phyloP scores from a whole-genome alignment of 495 filamentous ascomycete species.

The Endocarpon pusillum region DNA sequence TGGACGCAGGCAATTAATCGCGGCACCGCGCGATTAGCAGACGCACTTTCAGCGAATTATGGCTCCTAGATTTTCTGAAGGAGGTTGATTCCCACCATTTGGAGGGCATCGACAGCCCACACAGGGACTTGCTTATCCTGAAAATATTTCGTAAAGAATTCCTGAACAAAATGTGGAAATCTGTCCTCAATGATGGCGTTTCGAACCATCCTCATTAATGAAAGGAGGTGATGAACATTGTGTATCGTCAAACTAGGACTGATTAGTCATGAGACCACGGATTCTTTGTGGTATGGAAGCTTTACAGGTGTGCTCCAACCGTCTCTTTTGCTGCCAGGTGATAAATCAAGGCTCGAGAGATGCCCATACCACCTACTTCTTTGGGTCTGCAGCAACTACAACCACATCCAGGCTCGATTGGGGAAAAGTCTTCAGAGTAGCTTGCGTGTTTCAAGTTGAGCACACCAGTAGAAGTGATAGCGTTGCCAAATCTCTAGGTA shows the following conservation, averaged over 20 bases:
- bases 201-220: slow-evolving; percentile 57
- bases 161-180: slow-evolving; percentile 60
- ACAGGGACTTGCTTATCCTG: slow-evolving; percentile 46
- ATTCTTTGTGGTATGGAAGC: background rate
- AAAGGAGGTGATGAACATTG: slow-evolving; percentile 80
- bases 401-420: slow-evolving; percentile 64
- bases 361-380: slow-evolving; percentile 56
- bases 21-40: too few species aligned
- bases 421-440: slow-evolving; percentile 63
- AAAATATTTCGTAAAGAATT: slow-evolving; percentile 63
- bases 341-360: slow-evolving; percentile 79
- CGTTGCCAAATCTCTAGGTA: slow-evolving; percentile 79
- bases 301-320: slow-evolving; percentile 72
- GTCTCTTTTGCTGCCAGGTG: slow-evolving; percentile 91
- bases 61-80: slow-evolving; percentile 15
- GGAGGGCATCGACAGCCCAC: slow-evolving; percentile 77
- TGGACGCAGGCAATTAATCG: too few species aligned
- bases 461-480: slow-evolving; percentile 62
- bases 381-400: slow-evolving; percentile 60
- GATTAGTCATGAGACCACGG: slow-evolving; percentile 7
- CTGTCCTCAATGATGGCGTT: slow-evolving; percentile 67
- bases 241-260: slow-evolving; percentile 62
- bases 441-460: slow-evolving; percentile 66
- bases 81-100: slow-evolving; percentile 72
- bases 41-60: too few species aligned